Evolutionary conservation across 78 protist genomes (phyloP), one percentile per base, ranked within the genome.

Genomic region (Dictyostelium intermedium): DNA sequence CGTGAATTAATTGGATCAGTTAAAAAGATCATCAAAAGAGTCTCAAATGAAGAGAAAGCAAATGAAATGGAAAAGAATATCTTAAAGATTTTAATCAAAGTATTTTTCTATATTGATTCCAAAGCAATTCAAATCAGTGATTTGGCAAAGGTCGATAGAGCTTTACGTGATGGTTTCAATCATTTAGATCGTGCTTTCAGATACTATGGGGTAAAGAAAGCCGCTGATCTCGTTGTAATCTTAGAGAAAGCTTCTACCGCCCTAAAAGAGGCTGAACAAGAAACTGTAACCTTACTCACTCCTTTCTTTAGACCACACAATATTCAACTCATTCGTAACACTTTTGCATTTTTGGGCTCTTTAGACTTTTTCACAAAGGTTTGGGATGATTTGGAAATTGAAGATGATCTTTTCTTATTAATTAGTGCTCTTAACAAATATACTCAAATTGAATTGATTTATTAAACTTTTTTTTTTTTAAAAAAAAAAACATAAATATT

Each of bases 1-100:
- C 78, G 92, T 32, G 95, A 83, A 72, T 45, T 91, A 34, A 83
- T 91, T 60, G 37, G 43, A 11, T 80, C 89, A 3, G 84, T 91
- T 10, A 83, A 78, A 60, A 91, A 84, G 85, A 91, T 91, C 32
- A 82, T 91, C 4, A 80, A 45, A 16, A 81, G 91, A 61, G 85
- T 77, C 41, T 39, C 87, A 7, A 77, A 77, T 72, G 92, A 83
- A 45, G 91, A 91, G 27, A 91, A 91, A 50, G 95, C 95, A 16
- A 84, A 91, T 41, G 95, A 91, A 23, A 91, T 82, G 66, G 95
- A 91, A 23, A 91, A 91, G 91, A 91, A 91, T 70, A 80, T 91
- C 84, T 69, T 91, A 34, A 91, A 91, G 87, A 83, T 91, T 45
- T 43, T 84, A 23, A 63, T 91, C 41, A 91, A 91, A 73, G 84